A percentile compares a stretch with the other conserved stretches of the same genome.
Conservation (phyloP, 192 early-diverging fungal species). For the Rhizophagus sp. region DNA sequence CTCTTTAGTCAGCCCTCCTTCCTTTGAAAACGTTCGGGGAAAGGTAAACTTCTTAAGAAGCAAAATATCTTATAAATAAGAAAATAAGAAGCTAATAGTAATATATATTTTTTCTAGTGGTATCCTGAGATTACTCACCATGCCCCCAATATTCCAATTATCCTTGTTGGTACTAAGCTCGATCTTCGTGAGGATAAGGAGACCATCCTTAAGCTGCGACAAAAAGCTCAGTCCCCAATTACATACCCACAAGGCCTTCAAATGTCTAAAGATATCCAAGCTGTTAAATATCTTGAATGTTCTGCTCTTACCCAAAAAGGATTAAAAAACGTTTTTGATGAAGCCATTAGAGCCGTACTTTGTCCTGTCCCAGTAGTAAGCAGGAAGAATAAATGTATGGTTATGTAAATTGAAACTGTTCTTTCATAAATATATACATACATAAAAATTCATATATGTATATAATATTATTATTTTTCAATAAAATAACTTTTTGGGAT, state of each 20-base stretch:
- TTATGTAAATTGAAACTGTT: conserved; percentile 57
- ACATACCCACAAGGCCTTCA: conserved; percentile 84
- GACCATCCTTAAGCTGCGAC: conserved; percentile 84
- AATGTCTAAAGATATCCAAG: conserved; percentile 86
- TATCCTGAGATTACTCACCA: conserved; percentile 94
- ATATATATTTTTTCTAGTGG: conserved; percentile 63
- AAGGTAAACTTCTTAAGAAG: conserved; percentile 59
- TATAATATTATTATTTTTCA: background rate
- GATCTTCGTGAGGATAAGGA: conserved; percentile 95
- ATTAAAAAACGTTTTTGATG: conserved; percentile 98
- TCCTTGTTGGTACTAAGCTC: conserved; percentile 96
- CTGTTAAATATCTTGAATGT: conserved; percentile 95
- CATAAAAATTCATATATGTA: background rate
- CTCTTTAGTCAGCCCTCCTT: conserved; percentile 92
- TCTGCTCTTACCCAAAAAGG: conserved; percentile 97
- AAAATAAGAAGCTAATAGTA: background rate
- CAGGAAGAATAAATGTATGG: conserved; percentile 70
- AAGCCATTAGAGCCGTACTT: conserved; percentile 94
- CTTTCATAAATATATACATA: background rate
- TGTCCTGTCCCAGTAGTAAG: conserved; percentile 65
- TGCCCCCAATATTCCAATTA: conserved; percentile 88
- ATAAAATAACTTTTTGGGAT: background rate
- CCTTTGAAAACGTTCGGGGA: conserved; percentile 95
- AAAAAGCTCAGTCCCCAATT: conserved; percentile 87
- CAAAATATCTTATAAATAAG: background rate